Evolutionary conservation across 257 asterid species (phyloP), one percentile per base, ranked within the genome.

Genomic region (Coffea canephora): DNA sequence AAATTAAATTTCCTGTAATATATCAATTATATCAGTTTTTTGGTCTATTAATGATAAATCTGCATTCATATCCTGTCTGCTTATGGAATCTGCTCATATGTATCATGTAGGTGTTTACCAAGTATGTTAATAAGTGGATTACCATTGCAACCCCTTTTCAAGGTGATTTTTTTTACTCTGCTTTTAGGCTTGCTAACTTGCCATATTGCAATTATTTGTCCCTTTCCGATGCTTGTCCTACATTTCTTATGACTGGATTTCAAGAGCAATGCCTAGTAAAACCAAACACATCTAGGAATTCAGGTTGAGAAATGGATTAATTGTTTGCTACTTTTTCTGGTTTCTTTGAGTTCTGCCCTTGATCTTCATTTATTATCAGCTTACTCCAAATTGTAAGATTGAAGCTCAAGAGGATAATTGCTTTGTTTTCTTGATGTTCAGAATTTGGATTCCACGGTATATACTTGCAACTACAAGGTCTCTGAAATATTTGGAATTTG

Each of bases 91-190:
- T 76, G 55, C 84, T 49, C 25, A 79, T 74, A 74, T 85, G 85
- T 88, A 39, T 39, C 43, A 39, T 39, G 43, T 4, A 93, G 97
- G 88, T 90, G 76, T 93, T 93, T 80, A 72, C 94, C 80, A 90
- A 82, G 90, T 91, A 88, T 76, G 96, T 93, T 36, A 88, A 86
- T 82, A 93, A 93, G 87, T 93, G 97, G 97, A 93, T 93, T 84
- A 72, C 90, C 55, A 90, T 93, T 85, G 96, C 92, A 80, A 82
- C 95, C 67, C 98, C 98, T 11, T 93, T 93, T 82, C 98, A 93
- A 92, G 98, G 98, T 89, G 85, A 77, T 69, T 13, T 77, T 65
- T 73, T 18, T 61, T 46, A 43, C 34, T 55, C 12, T 49, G 23
- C 69, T 21, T 79, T 52, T 59, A 73, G 66, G 31, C 77, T 54